Evolutionary conservation across 2,329 filamentous ascomycete genomes (phyloP).

Genomic region (Stachybotrys echinatus): DNA sequence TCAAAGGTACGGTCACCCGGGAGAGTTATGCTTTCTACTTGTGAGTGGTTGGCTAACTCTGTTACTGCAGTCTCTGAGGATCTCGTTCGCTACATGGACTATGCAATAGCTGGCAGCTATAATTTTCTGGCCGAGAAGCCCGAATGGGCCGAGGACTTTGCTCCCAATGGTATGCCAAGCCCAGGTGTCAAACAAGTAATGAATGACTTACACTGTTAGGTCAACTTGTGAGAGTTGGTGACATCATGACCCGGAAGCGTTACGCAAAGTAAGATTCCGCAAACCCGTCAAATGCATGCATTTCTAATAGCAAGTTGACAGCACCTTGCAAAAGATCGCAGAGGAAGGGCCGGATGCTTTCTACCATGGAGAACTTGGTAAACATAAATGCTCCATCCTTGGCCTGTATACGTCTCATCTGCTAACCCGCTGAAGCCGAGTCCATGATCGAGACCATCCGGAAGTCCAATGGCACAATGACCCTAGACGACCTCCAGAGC

Average conservation of each 20-base stretch:
- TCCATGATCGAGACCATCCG: slow-evolving; percentile 67
- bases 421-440: slow-evolving; percentile 44
- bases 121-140: slow-evolving; percentile 72
- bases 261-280: slow-evolving; percentile 55
- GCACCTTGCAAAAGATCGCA: slow-evolving; percentile 72
- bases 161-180: slow-evolving; percentile 56
- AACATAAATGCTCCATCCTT: slow-evolving; percentile 1
- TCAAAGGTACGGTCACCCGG: slow-evolving; percentile 43
- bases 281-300: too few species aligned
- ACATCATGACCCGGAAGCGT: slow-evolving; percentile 73
- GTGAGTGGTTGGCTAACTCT: too few species aligned
- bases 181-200: neutral
- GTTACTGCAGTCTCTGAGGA: slow-evolving; percentile 67
- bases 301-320: too few species aligned
- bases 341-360: slow-evolving; percentile 67
- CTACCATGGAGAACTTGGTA: slow-evolving; percentile 63
- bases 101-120: slow-evolving; percentile 24
- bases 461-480: slow-evolving; percentile 76
- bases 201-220: slow-evolving; percentile 29
- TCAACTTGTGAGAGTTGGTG: slow-evolving; percentile 63
- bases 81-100: slow-evolving; percentile 66
- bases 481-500: slow-evolving; percentile 66
- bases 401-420: neutral
- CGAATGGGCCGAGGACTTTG: slow-evolving; percentile 83
- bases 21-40: too few species aligned